phyloP scores from a whole-genome alignment of 305 asterid species.

The Solanum hybrid region DNA sequence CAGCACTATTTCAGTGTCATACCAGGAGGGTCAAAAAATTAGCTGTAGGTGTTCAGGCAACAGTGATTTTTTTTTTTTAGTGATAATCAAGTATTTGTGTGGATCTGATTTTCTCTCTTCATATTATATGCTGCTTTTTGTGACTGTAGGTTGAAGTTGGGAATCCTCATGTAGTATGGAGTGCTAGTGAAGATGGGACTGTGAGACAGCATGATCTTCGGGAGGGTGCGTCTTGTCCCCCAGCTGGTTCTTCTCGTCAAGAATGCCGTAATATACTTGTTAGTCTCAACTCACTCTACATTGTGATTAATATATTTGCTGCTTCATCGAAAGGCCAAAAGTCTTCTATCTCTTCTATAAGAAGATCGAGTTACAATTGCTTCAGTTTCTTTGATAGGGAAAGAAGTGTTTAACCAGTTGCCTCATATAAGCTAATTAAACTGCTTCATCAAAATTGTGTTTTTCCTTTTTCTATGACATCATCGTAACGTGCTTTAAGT shows the following conservation, averaged over 20 bases:
- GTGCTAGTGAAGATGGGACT: constrained; percentile 99
- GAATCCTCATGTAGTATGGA: constrained; percentile 96
- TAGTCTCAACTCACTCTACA: constrained; percentile 26
- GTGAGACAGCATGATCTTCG: constrained; percentile 97
- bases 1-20: constrained; percentile 80
- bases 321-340: background rate
- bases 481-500: background rate
- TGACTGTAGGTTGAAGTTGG: constrained; percentile 79
- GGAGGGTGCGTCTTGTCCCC: constrained; percentile 93
- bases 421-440: background rate
- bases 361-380: background rate
- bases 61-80: background rate
- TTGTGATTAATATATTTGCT: background rate
- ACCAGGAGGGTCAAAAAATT: constrained; percentile 86
- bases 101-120: background rate
- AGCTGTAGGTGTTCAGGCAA: constrained; percentile 57
- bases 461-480: background rate
- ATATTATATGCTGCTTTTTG: background rate
- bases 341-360: background rate
- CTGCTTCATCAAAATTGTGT: background rate
- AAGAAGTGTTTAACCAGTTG: background rate
- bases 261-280: constrained; percentile 94
- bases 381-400: background rate
- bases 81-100: background rate
- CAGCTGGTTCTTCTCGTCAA: constrained; percentile 85